Conservation (phyloP, 2,329 filamentous ascomycete species). For the Colletotrichum eremochloae region DNA sequence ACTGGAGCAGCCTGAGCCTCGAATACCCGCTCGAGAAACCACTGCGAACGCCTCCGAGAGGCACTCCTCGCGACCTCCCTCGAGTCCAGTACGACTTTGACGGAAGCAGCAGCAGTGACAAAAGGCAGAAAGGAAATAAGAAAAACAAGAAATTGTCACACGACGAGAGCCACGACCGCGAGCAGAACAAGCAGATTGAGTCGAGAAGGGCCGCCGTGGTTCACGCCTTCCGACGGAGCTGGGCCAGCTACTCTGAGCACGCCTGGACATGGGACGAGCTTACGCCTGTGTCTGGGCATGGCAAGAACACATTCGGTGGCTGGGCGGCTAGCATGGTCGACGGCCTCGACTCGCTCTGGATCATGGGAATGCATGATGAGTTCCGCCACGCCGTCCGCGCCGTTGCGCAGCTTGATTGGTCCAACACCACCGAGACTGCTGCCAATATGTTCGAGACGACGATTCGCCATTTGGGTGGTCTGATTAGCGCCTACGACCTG, state of each 20-base stretch:
- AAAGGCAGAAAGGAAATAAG: slow-evolving; percentile 18
- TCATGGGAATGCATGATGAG: slow-evolving; percentile 70
- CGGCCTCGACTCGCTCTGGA: slow-evolving; percentile 70
- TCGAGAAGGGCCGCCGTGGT: slow-evolving; percentile 55
- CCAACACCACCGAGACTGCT: slow-evolving; percentile 57
- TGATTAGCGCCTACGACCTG: slow-evolving; percentile 66
- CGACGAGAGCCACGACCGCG: slow-evolving; percentile 49
- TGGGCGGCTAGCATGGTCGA: slow-evolving; percentile 73
- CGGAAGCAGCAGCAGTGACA: slow-evolving; percentile 51
- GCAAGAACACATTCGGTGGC: slow-evolving; percentile 63
- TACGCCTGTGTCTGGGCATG: slow-evolving; percentile 61
- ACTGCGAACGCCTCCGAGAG: slow-evolving; percentile 52
- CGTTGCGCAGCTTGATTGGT: slow-evolving; percentile 68
- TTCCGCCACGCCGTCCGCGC: slow-evolving; percentile 65
- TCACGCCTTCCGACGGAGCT: slow-evolving; percentile 58
- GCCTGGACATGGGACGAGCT: slow-evolving; percentile 72
- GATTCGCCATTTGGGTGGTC: slow-evolving; percentile 66
- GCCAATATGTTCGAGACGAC: slow-evolving; percentile 76
- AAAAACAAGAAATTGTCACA: slow-evolving; percentile 47
- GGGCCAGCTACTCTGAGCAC: slow-evolving; percentile 66
- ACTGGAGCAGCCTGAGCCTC: slow-evolving; percentile 53
- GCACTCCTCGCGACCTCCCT: slow-evolving; percentile 47
- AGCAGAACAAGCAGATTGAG: slow-evolving; percentile 43
- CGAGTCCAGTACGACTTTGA: slow-evolving; percentile 47
- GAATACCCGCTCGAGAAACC: slow-evolving; percentile 51